Base-by-base conservation (phyloP, 768 basidiomycete species). In the Clitopilus passeckerianus region DNA sequence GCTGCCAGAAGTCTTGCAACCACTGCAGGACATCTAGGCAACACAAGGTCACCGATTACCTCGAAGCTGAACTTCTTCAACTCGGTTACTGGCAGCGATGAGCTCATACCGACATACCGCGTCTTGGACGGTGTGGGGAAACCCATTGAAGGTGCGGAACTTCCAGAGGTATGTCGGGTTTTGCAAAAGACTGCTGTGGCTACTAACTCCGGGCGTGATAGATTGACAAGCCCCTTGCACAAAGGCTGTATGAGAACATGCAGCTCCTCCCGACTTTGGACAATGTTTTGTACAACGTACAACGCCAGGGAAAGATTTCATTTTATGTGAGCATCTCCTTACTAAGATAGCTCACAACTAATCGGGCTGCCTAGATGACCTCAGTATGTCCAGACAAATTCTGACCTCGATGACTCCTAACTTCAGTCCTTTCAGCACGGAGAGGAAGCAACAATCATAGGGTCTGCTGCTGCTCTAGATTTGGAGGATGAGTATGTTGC, bases 231-330 rank as follows among this genome's bases (percentile, higher is more conserved):
- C 77, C 79, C 14, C 75, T 87, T 63, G 90, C 90, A 9, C 83
- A 78, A 56, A 86, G 75, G 66, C 72, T 94, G 79, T 95, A 91
- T 66, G 86, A 89, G 70, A 75, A 87, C 59, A 93, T 93, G 89
- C 82, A 83, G 58, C 77, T 91, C 30, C 74, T 93, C 57, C 95
- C 95, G 0, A 85, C 86, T 41, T 75, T 95, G 69, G 95, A 97
- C 74, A 94, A 87, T 64, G 77, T 96, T 34, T 79, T 98, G 15
- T 91, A 94, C 73, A 95, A 95, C 65, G 86, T 95, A 8, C 95
- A 98, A 69, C 84, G 95, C 7, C 95, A 98, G 71, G 95, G 95
- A 24, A 93, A 92, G 72, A 93, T 93, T 64, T 90, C 90, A 5
- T 94, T 93, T 72, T 94, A 93, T 70, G 93, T 91, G 69, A 66